These are phyloP conservation scores for Stachybotrys chartarum DNA, from an alignment of 2,329 filamentous ascomycete species.

Conservation along the genomic window DNA sequence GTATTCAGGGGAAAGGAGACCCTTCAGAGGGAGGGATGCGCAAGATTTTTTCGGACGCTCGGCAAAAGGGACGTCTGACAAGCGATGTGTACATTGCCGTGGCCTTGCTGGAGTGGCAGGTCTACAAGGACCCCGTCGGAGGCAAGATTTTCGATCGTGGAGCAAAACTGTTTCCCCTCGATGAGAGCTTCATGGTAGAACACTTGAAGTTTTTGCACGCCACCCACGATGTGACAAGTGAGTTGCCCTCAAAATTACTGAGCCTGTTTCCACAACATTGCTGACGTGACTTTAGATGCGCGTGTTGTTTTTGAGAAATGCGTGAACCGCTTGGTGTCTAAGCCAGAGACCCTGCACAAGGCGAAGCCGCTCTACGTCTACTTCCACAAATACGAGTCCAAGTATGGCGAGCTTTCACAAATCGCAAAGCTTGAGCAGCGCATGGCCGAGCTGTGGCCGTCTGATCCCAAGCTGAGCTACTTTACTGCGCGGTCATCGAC, in stretches of 20 bases:
- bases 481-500: constrained; percentile 73
- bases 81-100: constrained; percentile 94
- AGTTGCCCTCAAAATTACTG: constrained; percentile 27
- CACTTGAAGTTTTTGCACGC: constrained; percentile 93
- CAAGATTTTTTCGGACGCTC: constrained; percentile 82
- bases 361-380: constrained; percentile 82
- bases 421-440: constrained; percentile 85
- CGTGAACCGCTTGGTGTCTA: constrained; percentile 72
- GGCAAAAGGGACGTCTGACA: constrained; percentile 78
- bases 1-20: constrained; percentile 77
- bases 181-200: constrained; percentile 88
- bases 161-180: constrained; percentile 85
- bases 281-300: constrained; percentile 55
- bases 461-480: constrained; percentile 68
- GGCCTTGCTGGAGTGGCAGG: constrained; percentile 88
- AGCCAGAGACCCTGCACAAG: constrained; percentile 65
- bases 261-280: neutral
- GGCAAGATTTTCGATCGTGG: constrained; percentile 95
- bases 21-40: constrained; percentile 68
- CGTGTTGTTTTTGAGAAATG: constrained; percentile 94
- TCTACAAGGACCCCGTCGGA: constrained; percentile 88
- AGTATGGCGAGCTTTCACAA: constrained; percentile 87
- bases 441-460: constrained; percentile 89
- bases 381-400: constrained; percentile 92
- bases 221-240: constrained; percentile 89